phyloP scores from a whole-genome alignment of 768 basidiomycete species.

The Coprinopsis sp. region DNA sequence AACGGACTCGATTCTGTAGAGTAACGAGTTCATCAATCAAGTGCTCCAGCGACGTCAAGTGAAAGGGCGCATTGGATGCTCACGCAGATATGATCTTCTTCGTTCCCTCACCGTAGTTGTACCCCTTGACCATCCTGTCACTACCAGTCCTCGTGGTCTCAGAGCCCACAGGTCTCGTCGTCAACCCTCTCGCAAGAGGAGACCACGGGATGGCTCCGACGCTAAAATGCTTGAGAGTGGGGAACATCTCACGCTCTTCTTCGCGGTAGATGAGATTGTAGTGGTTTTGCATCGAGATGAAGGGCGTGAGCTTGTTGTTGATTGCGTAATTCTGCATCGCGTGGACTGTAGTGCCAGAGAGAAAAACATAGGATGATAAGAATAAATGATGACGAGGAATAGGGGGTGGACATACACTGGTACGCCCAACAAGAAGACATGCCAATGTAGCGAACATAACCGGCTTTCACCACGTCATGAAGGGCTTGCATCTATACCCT shows the following conservation, averaged over 20 bases:
- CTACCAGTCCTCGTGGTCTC: slow-evolving; percentile 35
- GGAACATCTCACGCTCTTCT: slow-evolving; percentile 61
- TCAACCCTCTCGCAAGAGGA: slow-evolving; percentile 48
- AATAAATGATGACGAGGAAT: neutral
- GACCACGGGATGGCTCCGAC: slow-evolving; percentile 59
- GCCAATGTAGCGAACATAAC: slow-evolving; percentile 57
- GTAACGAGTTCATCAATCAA: neutral
- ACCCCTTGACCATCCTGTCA: slow-evolving; percentile 25
- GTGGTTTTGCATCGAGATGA: slow-evolving; percentile 68
- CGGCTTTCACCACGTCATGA: slow-evolving; percentile 60
- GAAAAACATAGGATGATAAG: no score
- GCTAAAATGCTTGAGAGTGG: slow-evolving; percentile 50
- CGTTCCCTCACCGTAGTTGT: slow-evolving; percentile 21
- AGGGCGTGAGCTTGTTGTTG: slow-evolving; percentile 49
- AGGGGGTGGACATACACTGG: slow-evolving; percentile 42
- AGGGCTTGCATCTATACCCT: slow-evolving; percentile 55
- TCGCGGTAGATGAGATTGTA: slow-evolving; percentile 58
- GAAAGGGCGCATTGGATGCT: neutral
- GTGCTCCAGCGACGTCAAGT: neutral
- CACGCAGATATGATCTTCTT: slow-evolving; percentile 36
- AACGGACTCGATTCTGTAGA: slow-evolving; percentile 45
- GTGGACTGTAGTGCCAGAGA: no score
- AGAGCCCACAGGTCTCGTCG: slow-evolving; percentile 41
- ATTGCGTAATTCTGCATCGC: slow-evolving; percentile 63
- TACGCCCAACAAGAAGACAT: slow-evolving; percentile 54